Evolutionary conservation across 2,329 filamentous ascomycete species (phyloP).

Genomic region (Exophiala sideris): DNA sequence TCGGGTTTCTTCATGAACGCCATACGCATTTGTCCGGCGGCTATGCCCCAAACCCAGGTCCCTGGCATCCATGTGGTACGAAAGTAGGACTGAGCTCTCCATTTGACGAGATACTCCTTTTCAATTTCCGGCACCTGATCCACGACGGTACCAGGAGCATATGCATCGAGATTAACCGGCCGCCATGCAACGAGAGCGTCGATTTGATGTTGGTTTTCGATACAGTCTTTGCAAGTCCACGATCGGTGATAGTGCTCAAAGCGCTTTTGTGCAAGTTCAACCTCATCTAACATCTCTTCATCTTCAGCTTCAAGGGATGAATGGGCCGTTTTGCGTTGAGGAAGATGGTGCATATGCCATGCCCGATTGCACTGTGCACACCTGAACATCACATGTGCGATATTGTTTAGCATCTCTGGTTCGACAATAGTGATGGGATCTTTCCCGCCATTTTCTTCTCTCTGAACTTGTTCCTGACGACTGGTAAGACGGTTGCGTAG

Average conservation of each 20-base stretch:
- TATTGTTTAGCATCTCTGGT: slow-evolving; percentile 66
- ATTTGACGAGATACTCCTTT: slow-evolving; percentile 93
- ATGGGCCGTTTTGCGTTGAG: slow-evolving; percentile 39
- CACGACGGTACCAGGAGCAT: slow-evolving; percentile 51
- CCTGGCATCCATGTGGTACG: slow-evolving; percentile 85
- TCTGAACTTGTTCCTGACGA: slow-evolving; percentile 77
- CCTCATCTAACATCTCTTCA: slow-evolving; percentile 36
- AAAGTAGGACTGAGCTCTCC: slow-evolving; percentile 75
- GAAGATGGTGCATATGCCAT: slow-evolving; percentile 82
- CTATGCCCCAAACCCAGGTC: slow-evolving; percentile 78
- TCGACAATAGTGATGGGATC: slow-evolving; percentile 71
- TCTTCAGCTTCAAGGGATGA: slow-evolving; percentile 32
- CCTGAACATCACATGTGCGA: slow-evolving; percentile 74
- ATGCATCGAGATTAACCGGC: slow-evolving; percentile 58
- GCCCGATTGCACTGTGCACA: slow-evolving; percentile 72
- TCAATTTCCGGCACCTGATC: slow-evolving; percentile 65
- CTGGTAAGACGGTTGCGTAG: slow-evolving; percentile 71
- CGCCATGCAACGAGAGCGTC: slow-evolving; percentile 85
- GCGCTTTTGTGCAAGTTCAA: slow-evolving; percentile 57
- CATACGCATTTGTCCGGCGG: slow-evolving; percentile 61
- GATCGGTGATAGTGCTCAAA: slow-evolving; percentile 68
- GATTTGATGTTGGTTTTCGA: slow-evolving; percentile 62
- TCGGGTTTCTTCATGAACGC: slow-evolving; percentile 70
- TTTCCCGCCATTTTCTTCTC: slow-evolving; percentile 71
- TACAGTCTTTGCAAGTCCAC: slow-evolving; percentile 80